Conservation (phyloP, 2,329 filamentous ascomycete species). For the Claviceps paspali region DNA sequence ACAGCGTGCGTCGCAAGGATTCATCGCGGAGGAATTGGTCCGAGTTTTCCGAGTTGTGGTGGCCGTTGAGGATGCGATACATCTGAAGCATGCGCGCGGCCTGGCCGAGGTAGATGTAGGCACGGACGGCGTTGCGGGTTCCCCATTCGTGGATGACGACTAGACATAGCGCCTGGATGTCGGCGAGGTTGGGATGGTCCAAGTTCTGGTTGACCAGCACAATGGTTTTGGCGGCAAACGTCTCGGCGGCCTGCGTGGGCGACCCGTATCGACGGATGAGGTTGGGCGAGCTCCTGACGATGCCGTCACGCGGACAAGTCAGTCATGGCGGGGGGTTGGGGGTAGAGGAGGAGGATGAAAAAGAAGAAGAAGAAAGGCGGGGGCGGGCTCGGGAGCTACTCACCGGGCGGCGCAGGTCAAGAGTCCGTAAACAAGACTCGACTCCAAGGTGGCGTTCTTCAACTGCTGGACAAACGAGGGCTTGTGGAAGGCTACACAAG, state of each 20-base stretch:
- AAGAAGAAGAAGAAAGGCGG: too few relatives aligned
- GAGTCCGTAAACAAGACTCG: slow-evolving; percentile 41
- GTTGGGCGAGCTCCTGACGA: slow-evolving; percentile 40
- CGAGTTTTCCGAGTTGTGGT: slow-evolving; percentile 33
- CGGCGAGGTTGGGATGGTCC: slow-evolving; percentile 42
- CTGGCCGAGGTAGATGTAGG: slow-evolving; percentile 48
- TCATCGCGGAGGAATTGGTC: slow-evolving; percentile 47
- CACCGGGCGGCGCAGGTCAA: slow-evolving; percentile 43
- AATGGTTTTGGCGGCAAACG: slow-evolving; percentile 43
- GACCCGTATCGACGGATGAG: slow-evolving; percentile 44
- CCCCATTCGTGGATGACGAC: slow-evolving; percentile 50
- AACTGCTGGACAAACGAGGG: slow-evolving; percentile 46
- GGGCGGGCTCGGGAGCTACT: too few relatives aligned
- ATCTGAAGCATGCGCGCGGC: slow-evolving; percentile 50
- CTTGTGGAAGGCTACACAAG: slow-evolving; percentile 48
- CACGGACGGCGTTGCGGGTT: slow-evolving; percentile 43
- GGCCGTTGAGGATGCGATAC: slow-evolving; percentile 43
- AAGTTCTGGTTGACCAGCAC: slow-evolving; percentile 41
- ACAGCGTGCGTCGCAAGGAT: slow-evolving; percentile 44
- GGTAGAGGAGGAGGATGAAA: too few relatives aligned
- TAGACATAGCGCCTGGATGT: slow-evolving; percentile 46
- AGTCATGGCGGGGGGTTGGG: too few relatives aligned
- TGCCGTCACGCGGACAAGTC: too few relatives aligned
- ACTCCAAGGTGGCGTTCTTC: slow-evolving; percentile 39
- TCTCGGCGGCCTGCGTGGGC: slow-evolving; percentile 40